These are phyloP conservation scores for Neurospora sp. DNA, from an alignment of 495 filamentous ascomycete species.

Conservation along the genomic window DNA sequence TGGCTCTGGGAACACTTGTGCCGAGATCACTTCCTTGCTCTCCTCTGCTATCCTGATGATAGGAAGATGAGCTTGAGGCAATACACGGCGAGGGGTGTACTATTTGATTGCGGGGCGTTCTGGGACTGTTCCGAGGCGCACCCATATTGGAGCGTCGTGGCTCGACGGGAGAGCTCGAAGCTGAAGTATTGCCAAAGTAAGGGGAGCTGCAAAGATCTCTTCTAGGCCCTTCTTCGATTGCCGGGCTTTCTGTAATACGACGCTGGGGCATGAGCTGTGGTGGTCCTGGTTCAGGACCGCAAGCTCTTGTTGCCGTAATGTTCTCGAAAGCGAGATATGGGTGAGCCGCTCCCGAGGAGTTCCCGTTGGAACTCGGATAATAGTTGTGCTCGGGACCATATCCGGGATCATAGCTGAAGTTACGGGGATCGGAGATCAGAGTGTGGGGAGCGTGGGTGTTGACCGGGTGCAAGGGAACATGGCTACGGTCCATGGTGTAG, in stretches of 20 bases:
- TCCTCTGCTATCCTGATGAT: neutral
- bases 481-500: neutral
- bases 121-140: neutral
- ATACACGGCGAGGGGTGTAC: neutral
- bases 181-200: neutral
- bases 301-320: neutral
- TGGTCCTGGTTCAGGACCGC: neutral
- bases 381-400: neutral
- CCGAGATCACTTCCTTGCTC: neutral
- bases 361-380: neutral
- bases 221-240: neutral
- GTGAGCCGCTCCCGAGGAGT: neutral
- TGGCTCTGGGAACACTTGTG: neutral
- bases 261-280: neutral
- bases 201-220: neutral
- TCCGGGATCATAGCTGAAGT: neutral
- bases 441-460: neutral
- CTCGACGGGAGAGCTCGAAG: neutral
- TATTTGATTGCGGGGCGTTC: neutral
- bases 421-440: neutral
- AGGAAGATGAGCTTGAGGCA: neutral
- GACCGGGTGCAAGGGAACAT: neutral
- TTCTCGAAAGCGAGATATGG: neutral
- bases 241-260: neutral
- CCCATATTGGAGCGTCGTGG: neutral